Percentiles rank a stretch among this genome's conserved stretches.
phyloP scores from a whole-genome alignment of 257 asterid genomes.

The Solanum commersonii region DNA sequence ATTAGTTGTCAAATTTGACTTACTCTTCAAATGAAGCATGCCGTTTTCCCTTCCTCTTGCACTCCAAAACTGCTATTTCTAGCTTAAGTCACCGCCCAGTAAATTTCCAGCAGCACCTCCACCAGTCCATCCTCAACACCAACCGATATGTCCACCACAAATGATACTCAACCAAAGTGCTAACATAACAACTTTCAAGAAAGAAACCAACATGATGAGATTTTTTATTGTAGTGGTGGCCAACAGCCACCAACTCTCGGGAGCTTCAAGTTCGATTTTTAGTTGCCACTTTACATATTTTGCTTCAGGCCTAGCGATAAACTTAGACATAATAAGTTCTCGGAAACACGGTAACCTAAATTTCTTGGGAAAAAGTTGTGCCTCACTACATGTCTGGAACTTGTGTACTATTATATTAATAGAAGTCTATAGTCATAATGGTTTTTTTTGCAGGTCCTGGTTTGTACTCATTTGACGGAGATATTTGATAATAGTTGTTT shows the following conservation, averaged over 20 bases:
- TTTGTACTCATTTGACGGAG: conserved; percentile 93
- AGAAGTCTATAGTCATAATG: background rate
- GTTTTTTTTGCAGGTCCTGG: conserved; percentile 54
- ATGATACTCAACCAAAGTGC: background rate
- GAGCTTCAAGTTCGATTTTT: background rate
- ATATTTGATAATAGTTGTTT: conserved; percentile 64
- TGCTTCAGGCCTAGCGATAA: background rate
- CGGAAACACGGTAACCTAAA: background rate
- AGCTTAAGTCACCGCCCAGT: background rate
- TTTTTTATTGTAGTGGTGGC: background rate
- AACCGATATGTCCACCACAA: background rate
- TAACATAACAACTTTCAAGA: background rate
- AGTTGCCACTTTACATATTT: background rate
- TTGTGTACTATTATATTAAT: background rate
- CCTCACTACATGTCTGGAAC: background rate
- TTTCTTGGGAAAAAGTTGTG: background rate
- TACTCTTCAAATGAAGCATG: background rate
- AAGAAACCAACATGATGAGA: background rate
- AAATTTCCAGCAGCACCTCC: background rate
- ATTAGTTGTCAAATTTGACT: background rate
- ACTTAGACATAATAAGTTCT: background rate
- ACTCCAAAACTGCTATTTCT: background rate
- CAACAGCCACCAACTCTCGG: background rate
- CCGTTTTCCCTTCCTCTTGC: background rate
- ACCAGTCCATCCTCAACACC: background rate